Percentiles rank a stretch among this genome's conserved stretches.
Evolutionary conservation across 2,329 filamentous ascomycete genomes (phyloP).

Genomic region (Diaporthe sp.): DNA sequence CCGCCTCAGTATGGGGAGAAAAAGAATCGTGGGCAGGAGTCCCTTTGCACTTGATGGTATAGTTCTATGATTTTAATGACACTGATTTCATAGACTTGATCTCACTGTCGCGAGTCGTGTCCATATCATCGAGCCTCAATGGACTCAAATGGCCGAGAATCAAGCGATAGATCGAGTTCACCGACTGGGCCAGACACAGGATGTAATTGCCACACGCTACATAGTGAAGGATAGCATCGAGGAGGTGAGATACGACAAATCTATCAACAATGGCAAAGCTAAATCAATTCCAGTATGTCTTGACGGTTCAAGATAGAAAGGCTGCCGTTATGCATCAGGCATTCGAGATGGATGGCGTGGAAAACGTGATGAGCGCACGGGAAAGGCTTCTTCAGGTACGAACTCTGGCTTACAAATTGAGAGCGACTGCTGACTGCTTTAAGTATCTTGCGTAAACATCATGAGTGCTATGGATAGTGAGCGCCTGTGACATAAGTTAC

Average conservation of each 20-base stretch:
- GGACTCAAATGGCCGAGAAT: background rate
- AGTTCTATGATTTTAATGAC: no score
- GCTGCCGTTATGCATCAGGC: background rate
- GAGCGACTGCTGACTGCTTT: background rate
- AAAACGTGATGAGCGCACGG: background rate
- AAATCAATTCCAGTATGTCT: background rate
- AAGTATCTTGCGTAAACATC: background rate
- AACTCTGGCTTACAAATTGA: background rate
- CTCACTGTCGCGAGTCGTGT: background rate
- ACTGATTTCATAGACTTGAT: background rate
- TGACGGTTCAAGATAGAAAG: slow-evolving; percentile 1
- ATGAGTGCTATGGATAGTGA: background rate
- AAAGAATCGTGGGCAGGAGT: background rate
- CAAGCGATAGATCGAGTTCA: background rate
- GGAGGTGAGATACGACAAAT: background rate
- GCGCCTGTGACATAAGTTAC: background rate
- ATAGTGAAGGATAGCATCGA: background rate
- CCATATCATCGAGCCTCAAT: background rate
- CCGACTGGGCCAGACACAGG: background rate
- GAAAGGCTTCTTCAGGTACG: background rate
- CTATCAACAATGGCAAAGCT: background rate
- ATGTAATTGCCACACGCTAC: background rate
- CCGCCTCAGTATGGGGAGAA: background rate
- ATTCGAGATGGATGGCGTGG: background rate
- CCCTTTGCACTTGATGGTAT: no score